Evolutionary conservation across 169 alveolate genomes (phyloP).

Genomic region (Neospora caninum): DNA sequence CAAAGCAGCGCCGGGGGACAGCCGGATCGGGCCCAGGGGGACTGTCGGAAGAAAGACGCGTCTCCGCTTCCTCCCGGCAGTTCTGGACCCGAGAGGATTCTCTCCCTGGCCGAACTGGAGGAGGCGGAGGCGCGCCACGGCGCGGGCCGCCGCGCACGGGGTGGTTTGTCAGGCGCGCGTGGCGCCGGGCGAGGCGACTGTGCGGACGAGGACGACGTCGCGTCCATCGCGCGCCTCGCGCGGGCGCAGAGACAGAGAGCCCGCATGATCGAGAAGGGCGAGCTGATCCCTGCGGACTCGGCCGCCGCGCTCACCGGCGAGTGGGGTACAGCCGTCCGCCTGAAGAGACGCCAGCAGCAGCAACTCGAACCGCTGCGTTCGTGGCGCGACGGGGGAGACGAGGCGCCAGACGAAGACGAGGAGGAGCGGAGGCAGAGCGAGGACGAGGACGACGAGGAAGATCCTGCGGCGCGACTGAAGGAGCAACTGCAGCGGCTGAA

Average conservation of each 20-base stretch:
- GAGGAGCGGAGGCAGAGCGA: neutral
- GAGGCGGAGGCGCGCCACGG: constrained; percentile 12
- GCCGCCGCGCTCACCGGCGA: neutral
- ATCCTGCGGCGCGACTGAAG: neutral
- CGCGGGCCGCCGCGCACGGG: neutral
- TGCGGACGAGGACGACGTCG: neutral
- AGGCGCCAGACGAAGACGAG: neutral
- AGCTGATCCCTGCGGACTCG: constrained; percentile 1
- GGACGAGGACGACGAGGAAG: neutral
- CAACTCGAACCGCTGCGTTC: neutral
- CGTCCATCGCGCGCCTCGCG: neutral
- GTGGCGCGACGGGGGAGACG: neutral
- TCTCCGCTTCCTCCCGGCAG: neutral
- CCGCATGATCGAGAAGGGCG: constrained; percentile 2
- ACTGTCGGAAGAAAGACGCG: neutral
- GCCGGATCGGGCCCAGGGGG: too few species aligned
- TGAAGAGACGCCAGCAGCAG: neutral
- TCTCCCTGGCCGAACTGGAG: neutral
- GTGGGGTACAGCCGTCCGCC: neutral
- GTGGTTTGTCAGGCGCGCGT: neutral
- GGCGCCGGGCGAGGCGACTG: neutral
- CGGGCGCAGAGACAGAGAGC: constrained; percentile 30
- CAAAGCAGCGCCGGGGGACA: too few species aligned
- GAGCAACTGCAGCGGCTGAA: constrained; percentile 21
- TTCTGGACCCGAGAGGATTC: neutral